Percentiles rank a stretch among this genome's conserved stretches.
Conservation (phyloP, 192 early-diverging fungal genomes). For the Obelidium mucronatum region DNA sequence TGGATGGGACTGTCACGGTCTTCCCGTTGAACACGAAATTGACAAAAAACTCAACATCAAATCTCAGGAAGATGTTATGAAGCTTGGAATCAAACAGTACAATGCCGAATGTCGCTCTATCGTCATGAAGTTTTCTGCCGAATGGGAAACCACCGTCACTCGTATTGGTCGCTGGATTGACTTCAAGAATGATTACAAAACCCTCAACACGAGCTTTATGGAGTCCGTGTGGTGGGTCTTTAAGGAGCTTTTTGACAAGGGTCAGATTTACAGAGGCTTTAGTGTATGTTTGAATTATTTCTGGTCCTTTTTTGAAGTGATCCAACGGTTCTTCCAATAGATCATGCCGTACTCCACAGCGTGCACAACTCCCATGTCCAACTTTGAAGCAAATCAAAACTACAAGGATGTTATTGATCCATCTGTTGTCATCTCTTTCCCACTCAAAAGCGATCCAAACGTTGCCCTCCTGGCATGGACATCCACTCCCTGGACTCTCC, state of each 20-base stretch:
- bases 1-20: slow-evolving; percentile 96
- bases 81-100: slow-evolving; percentile 96
- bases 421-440: slow-evolving; percentile 93
- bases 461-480: slow-evolving; percentile 94
- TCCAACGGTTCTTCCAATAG: slow-evolving; percentile 24
- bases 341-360: slow-evolving; percentile 97
- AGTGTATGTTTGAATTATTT: slow-evolving; percentile 56
- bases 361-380: slow-evolving; percentile 90
- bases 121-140: slow-evolving; percentile 92
- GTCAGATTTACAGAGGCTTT: slow-evolving; percentile 93
- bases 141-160: slow-evolving; percentile 94
- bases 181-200: slow-evolving; percentile 99
- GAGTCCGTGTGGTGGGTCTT: slow-evolving; percentile 99
- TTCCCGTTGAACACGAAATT: slow-evolving; percentile 96
- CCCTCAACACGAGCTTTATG: slow-evolving; percentile 95
- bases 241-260: slow-evolving; percentile 94
- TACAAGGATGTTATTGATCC: slow-evolving; percentile 98
- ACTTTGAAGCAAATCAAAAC: slow-evolving; percentile 96
- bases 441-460: slow-evolving; percentile 80
- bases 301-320: background rate
- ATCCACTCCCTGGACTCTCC: slow-evolving; percentile 98
- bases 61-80: slow-evolving; percentile 85
- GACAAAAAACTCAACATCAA: slow-evolving; percentile 91
- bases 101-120: slow-evolving; percentile 96
- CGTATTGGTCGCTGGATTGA: slow-evolving; percentile 99